phyloP scores from a whole-genome alignment of 2,329 filamentous ascomycete species.

The Pestalotiopsis sp. region DNA sequence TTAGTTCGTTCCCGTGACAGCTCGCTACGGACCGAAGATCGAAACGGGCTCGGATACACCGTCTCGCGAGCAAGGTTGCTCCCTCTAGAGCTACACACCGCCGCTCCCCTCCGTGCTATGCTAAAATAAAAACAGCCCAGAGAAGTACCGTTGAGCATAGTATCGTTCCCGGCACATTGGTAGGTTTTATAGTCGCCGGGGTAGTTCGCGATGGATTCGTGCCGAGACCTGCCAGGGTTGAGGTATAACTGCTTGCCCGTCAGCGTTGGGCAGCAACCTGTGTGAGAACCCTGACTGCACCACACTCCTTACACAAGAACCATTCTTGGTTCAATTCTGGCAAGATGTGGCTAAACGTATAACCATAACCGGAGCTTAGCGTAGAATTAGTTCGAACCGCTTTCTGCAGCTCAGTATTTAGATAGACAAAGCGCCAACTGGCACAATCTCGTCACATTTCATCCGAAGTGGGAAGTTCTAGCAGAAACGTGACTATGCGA shows the following conservation, averaged over 20 bases:
- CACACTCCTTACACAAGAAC: not conserved
- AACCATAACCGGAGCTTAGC: not conserved
- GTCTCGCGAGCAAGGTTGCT: not conserved
- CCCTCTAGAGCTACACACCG: not conserved
- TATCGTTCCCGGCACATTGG: not conserved
- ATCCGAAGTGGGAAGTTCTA: not conserved
- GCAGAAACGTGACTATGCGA: not conserved
- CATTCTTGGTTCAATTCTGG: not conserved
- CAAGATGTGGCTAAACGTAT: not conserved
- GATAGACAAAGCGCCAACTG: not conserved
- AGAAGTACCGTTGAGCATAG: not conserved
- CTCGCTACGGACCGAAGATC: slow-evolving; percentile 3
- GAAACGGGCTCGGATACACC: not conserved
- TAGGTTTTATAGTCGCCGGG: not conserved
- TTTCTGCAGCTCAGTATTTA: not conserved
- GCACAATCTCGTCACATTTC: not conserved
- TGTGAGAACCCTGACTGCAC: not conserved
- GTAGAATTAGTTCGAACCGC: not conserved
- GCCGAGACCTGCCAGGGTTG: not conserved
- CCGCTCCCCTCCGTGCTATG: not conserved
- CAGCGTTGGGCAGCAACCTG: not conserved
- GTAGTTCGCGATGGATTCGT: not conserved
- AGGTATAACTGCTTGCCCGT: not conserved
- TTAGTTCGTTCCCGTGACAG: slow-evolving; percentile 2
- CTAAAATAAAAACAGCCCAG: too few relatives aligned